Conservation (phyloP, 768 basidiomycete genomes). For the Mycena leptocephala region DNA sequence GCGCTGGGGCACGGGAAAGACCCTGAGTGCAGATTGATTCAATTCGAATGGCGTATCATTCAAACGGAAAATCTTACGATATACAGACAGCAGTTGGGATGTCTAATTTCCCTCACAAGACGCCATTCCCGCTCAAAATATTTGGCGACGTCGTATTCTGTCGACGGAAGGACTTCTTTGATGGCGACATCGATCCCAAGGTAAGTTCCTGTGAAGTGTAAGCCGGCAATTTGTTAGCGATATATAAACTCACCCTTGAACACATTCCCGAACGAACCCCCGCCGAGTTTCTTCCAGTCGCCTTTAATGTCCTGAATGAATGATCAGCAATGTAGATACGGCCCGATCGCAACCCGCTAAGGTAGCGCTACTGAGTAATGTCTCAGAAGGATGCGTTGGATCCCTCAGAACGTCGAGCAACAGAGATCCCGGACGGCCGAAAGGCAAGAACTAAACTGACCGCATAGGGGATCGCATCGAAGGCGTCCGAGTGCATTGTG, state of each 20-base stretch:
- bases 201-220: conserved; percentile 76
- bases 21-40: conserved; percentile 96
- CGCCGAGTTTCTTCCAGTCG: conserved; percentile 90
- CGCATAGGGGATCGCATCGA: conserved; percentile 92
- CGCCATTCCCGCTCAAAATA: conserved; percentile 99
- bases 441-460: conserved; percentile 55
- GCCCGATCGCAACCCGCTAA: conserved; percentile 27
- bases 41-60: conserved; percentile 94
- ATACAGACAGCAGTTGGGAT: conserved; percentile 28
- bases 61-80: conserved; percentile 47
- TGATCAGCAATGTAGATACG: conserved; percentile 3
- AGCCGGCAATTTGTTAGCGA: not conserved
- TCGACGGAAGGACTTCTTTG: conserved; percentile 95
- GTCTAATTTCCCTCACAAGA: conserved; percentile 81
- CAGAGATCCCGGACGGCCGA: not conserved
- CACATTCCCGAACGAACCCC: conserved; percentile 95
- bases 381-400: not conserved
- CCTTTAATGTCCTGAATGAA: conserved; percentile 84
- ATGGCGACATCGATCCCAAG: conserved; percentile 97
- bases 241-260: conserved; percentile 75
- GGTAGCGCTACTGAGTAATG: conserved; percentile 6
- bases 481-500: conserved; percentile 71
- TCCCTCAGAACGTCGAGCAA: not conserved
- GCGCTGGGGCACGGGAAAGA: conserved; percentile 83
- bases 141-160: conserved; percentile 94